These are phyloP conservation scores for Globisporangium emineosum DNA, from an alignment of 352 stramenopile genomes.

Conservation along the genomic window DNA sequence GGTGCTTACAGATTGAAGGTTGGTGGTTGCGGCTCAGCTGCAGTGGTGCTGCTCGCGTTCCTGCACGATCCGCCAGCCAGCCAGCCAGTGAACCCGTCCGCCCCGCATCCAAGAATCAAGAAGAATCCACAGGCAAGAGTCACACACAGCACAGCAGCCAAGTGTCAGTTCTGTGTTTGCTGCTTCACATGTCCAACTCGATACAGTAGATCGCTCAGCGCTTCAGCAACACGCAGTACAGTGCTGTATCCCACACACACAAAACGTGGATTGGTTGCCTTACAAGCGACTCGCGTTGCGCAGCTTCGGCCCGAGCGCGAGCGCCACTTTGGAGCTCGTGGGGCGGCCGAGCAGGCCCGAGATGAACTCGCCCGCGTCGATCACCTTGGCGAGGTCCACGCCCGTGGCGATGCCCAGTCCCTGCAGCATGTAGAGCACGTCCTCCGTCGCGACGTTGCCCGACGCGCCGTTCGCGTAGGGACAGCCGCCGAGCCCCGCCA, in stretches of 20 bases:
- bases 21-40: background rate
- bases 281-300: constrained; percentile 42
- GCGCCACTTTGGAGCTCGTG: constrained; percentile 88
- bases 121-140: background rate
- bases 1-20: background rate
- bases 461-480: constrained; percentile 95
- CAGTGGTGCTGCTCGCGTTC: background rate
- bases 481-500: constrained; percentile 94
- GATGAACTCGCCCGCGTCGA: constrained; percentile 89
- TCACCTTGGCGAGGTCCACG: constrained; percentile 92
- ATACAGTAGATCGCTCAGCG: background rate
- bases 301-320: constrained; percentile 50
- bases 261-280: background rate
- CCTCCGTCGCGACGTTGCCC: constrained; percentile 96
- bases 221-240: background rate
- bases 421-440: constrained; percentile 97
- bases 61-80: background rate
- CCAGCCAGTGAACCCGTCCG: background rate
- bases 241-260: no score
- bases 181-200: background rate
- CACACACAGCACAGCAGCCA: constrained; percentile 2
- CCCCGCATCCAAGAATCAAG: background rate
- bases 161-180: background rate
- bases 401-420: constrained; percentile 94
- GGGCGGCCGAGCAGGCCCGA: constrained; percentile 63